Evolutionary conservation across 1,284 basidiomycete species (phyloP), one percentile per base, ranked within the genome.

Genomic region (Lignosus rhinocerotis): DNA sequence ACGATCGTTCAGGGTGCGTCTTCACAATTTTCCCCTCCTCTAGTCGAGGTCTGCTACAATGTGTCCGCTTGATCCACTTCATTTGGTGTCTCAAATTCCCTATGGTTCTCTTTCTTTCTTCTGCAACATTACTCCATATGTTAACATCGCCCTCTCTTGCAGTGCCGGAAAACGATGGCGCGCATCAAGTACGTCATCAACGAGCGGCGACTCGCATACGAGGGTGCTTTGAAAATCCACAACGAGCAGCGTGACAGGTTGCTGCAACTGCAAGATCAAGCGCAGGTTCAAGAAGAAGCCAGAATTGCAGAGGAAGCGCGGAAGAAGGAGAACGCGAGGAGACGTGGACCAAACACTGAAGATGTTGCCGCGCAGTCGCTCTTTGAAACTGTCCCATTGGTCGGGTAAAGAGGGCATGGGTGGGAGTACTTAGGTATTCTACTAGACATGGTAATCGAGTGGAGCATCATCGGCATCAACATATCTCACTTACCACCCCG

Each of bases 91-190:
- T 12, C 43, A 8, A 19, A n/a, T 12, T 6, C 6, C 11, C 16
- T 21, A 30, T 34, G 11, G 14, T 31, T 43, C 43, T 4, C 9
- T 32, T 60, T 47, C 16, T 19, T 6, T 7, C 31, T 46, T 9
- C 14, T 25, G 1, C 21, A 11, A 16, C 9, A 12, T 14, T 14
- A 59, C 41, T 39, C 12, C 32, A n/a, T 19, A 38, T 34, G 17
- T 11, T 30, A 4, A 21, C 17, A 25, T 16, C 34, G 16, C 21
- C 5, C 36, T 7, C 25, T 30, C 4, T 11, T 33, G 5, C 69
- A 98, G 96, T 90, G 89, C 72, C 90, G 92, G 49, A 97, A 96
- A 77, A 90, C 93, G n/a, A 97, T 98, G 94, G 94, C 94, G 19
- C 87, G 94, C 44, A 95, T 98, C 75, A 99, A 99, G 75, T 88